Evolutionary conservation across 2,329 filamentous ascomycete species (phyloP), one percentile per base, ranked within the genome.

Genomic region (Aspergillus pseudoviridinutans): DNA sequence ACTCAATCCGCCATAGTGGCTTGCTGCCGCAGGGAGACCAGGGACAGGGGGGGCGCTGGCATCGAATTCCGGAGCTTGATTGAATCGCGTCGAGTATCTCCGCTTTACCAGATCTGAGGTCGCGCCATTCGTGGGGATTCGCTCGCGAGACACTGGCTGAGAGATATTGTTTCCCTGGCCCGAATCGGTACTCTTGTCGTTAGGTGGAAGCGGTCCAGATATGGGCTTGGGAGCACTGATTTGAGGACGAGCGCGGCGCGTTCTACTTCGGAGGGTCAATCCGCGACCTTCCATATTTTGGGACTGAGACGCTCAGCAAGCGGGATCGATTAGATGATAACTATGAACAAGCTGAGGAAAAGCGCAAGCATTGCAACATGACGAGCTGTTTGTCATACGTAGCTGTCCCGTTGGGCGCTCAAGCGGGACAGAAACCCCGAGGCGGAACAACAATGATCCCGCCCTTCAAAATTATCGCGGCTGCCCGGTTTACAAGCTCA

Each of bases 61-160:
- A 66, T 88, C 84, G 66, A 90, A 87, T 58, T 85, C 78, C 1
- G 89, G 89, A 1, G 88, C 75, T 63, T 90, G 87, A 67, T 92
- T 93, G 74, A 97, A 96, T 59, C 93, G 87, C 46, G 92, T 92
- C 42, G 94, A 97, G 76, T 97, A 99, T 66, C 94, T 83, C 66
- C 92, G 85, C 79, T 97, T 97, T 58, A 99, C 92, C 54, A 97
- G 81, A 73, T 99, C 93, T 20, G 85, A 84, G 46, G 86, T 87
- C 66, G 84, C 82, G 57, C 72, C 78, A 55, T 76, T 78, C 56
- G 76, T 70, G 60, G 77, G 76, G 42, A 76, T 73, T 54, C 77
- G 71, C 63, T 79, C 75, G 41, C 74, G 73, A 6, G 68, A 70
- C 42, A 61, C 69, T 52, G 65, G 63, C 52, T 67, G 63, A 53